A percentile compares a stretch with the other conserved stretches of the same genome.
These are phyloP conservation scores for Heritiera littoralis DNA, from an alignment of 345 rosid genomes.

Conservation along the genomic window DNA sequence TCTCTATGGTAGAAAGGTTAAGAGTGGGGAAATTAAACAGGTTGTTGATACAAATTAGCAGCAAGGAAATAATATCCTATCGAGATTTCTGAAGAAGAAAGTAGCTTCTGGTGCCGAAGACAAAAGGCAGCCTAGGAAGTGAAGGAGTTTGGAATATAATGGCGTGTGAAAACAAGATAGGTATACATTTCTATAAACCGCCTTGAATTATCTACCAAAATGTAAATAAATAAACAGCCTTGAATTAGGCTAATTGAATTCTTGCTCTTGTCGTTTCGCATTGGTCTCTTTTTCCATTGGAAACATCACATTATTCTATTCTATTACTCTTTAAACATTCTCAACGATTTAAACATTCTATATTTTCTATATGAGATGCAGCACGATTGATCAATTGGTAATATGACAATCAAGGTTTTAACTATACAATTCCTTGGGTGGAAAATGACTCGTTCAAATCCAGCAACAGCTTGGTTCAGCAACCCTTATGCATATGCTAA, in stretches of 20 bases:
- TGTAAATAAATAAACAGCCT: neutral
- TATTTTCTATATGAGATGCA: neutral
- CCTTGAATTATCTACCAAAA: no score
- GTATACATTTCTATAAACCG: neutral
- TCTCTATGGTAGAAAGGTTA: neutral
- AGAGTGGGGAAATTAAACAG: neutral
- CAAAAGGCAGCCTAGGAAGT: constrained; percentile 39
- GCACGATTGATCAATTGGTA: neutral
- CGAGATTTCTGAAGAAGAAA: constrained; percentile 20
- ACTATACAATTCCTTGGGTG: neutral
- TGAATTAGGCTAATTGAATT: constrained; percentile 7
- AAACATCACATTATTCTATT: constrained; percentile 21
- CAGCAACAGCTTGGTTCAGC: neutral
- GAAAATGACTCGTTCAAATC: constrained; percentile 18
- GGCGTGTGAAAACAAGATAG: constrained; percentile 1
- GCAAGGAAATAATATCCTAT: neutral
- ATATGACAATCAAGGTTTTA: neutral
- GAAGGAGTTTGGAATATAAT: constrained; percentile 18
- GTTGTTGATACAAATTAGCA: neutral
- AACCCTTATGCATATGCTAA: neutral
- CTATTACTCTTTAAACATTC: constrained; percentile 7
- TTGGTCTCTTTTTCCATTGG: constrained; percentile 18
- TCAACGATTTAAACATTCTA: neutral
- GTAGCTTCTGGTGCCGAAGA: constrained; percentile 22
- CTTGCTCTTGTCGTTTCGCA: constrained; percentile 17